Percentiles rank a stretch among this genome's conserved stretches.
Evolutionary conservation across 257 asterid species (phyloP).

Genomic region (Gentiana macrophylla): DNA sequence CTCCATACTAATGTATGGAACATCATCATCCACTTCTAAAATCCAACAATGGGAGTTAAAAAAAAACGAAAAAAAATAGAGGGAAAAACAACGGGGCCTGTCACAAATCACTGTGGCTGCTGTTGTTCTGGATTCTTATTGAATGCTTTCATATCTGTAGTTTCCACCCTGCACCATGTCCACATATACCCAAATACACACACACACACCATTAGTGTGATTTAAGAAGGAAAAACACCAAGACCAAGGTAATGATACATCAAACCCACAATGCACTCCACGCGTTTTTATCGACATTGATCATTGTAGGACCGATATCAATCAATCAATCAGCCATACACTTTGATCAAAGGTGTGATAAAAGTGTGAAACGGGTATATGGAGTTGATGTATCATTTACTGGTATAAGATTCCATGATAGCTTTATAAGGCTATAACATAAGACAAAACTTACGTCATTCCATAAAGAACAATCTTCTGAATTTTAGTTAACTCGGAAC

Average conservation of each 20-base stretch:
- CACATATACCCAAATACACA: no score
- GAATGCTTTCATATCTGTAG: slow-evolving; percentile 95
- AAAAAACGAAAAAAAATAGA: background rate
- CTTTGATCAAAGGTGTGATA: no score
- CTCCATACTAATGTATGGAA: no score
- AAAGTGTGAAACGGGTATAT: no score
- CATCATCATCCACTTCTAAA: no score
- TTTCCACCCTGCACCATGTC: slow-evolving; percentile 63
- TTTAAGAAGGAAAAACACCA: background rate
- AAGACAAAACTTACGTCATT: slow-evolving; percentile 61
- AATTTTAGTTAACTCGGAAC: slow-evolving; percentile 65
- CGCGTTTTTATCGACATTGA: background rate
- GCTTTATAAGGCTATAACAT: background rate
- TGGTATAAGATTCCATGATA: no score
- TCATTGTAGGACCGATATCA: no score
- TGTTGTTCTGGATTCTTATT: slow-evolving; percentile 67
- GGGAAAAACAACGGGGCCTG: background rate
- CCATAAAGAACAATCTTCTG: slow-evolving; percentile 85
- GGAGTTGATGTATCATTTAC: no score
- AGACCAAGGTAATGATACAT: background rate
- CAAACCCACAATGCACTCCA: background rate
- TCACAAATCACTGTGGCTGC: slow-evolving; percentile 29
- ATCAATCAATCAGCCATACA: no score
- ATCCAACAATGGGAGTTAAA: no score
- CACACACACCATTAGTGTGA: no score